Conservation (phyloP, 129 eudicot species). For the Flaveria brownii region DNA sequence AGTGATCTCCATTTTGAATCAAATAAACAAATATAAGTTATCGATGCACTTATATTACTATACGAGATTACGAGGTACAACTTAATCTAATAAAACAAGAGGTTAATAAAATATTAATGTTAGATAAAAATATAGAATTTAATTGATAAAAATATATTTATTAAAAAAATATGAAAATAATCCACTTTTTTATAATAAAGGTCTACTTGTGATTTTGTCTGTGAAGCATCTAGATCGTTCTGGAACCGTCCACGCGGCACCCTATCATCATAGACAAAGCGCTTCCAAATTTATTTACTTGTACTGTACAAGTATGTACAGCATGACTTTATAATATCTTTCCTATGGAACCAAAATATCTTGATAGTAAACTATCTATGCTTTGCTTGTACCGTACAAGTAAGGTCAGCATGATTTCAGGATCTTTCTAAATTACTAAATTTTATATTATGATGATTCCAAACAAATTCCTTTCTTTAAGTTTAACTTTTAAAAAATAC, state of each 20-base stretch:
- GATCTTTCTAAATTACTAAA: neutral
- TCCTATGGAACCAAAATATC: neutral
- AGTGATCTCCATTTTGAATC: too few relatives aligned
- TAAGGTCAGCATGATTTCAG: neutral
- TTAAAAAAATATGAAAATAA: neutral
- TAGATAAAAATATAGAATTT: neutral
- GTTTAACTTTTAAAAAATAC: too few relatives aligned
- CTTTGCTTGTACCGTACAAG: constrained; percentile 3
- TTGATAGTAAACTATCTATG: neutral
- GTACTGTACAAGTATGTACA: constrained; percentile 16
- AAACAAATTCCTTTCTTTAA: neutral
- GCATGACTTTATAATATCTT: neutral
- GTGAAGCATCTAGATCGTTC: constrained; percentile 26
- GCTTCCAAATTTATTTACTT: neutral
- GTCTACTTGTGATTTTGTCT: too few relatives aligned
- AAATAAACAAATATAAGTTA: neutral
- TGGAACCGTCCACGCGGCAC: constrained; percentile 9
- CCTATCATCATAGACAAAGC: neutral
- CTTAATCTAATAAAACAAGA: neutral
- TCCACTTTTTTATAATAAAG: neutral
- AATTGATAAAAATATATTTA: neutral
- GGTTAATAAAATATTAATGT: neutral
- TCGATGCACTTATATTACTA: neutral
- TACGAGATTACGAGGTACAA: neutral
- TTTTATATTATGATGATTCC: neutral